Evolutionary conservation across 257 asterid genomes (phyloP).

Genomic region (Solanum tacnaense): DNA sequence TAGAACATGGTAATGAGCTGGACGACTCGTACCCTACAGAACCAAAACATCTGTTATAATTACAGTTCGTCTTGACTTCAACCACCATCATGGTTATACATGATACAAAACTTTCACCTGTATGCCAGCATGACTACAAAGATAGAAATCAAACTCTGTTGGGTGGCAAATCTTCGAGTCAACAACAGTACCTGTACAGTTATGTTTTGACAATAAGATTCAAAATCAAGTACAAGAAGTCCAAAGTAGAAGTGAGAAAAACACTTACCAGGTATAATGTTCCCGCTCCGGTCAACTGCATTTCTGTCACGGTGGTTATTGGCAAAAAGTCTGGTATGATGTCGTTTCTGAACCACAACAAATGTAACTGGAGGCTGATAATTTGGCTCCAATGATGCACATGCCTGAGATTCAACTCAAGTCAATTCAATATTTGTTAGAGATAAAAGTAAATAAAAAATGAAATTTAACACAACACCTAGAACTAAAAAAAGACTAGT

Average conservation of each 20-base stretch:
- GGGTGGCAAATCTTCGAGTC: slow-evolving; percentile 95
- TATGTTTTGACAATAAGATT: background rate
- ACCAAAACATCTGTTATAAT: background rate
- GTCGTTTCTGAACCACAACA: slow-evolving; percentile 95
- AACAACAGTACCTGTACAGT: slow-evolving; percentile 74
- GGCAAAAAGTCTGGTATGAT: slow-evolving; percentile 86
- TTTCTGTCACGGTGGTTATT: slow-evolving; percentile 56
- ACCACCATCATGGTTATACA: background rate
- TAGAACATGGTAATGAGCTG: slow-evolving; percentile 89
- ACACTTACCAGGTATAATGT: slow-evolving; percentile 67
- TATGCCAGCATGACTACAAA: slow-evolving; percentile 97
- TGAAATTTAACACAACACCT: background rate
- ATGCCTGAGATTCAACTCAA: slow-evolving; percentile 44
- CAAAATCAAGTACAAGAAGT: background rate
- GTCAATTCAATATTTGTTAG: background rate
- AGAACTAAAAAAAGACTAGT: background rate
- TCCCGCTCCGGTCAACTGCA: slow-evolving; percentile 73
- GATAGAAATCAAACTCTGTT: slow-evolving; percentile 88
- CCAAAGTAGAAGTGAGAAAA: background rate
- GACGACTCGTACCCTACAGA: slow-evolving; percentile 73
- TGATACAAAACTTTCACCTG: slow-evolving; percentile 31
- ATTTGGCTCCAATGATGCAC: slow-evolving; percentile 84
- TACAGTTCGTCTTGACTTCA: background rate
- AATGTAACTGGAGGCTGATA: slow-evolving; percentile 96
- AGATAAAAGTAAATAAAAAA: background rate